These are phyloP conservation scores for Simmondsia chinensis DNA, from an alignment of 148 eudicot genomes.

Conservation along the genomic window DNA sequence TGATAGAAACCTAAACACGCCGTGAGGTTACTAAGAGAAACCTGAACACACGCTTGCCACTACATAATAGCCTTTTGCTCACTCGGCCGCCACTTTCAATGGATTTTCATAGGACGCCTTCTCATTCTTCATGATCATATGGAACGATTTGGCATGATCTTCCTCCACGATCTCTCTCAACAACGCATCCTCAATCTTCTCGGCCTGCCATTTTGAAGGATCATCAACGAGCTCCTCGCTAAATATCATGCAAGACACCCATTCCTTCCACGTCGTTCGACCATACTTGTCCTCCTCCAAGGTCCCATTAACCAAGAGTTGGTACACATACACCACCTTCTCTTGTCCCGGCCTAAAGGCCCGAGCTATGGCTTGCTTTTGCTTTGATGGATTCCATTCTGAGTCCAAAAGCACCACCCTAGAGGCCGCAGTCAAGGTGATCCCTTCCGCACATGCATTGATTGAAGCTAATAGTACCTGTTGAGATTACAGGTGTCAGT, in stretches of 20 bases:
- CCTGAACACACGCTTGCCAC: too few species aligned
- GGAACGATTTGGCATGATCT: constrained; percentile 78
- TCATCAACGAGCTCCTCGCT: constrained; percentile 91
- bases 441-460: constrained; percentile 87
- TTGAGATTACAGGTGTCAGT: too few species aligned
- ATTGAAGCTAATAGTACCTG: constrained; percentile 94
- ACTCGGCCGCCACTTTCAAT: constrained; percentile 19
- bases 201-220: constrained; percentile 89
- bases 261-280: constrained; percentile 92
- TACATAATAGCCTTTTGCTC: too few species aligned
- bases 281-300: constrained; percentile 84
- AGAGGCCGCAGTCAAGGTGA: constrained; percentile 95
- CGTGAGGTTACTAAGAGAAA: too few species aligned
- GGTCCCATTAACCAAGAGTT: constrained; percentile 68
- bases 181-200: constrained; percentile 82
- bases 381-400: constrained; percentile 96
- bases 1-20: too few species aligned
- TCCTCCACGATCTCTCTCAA: constrained; percentile 87
- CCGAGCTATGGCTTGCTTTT: constrained; percentile 92
- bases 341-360: constrained; percentile 95
- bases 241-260: constrained; percentile 95
- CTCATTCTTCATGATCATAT: constrained; percentile 83
- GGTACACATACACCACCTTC: constrained; percentile 87
- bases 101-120: constrained; percentile 72
- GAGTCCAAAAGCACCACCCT: constrained; percentile 88